Evolutionary conservation across 805 yeast species (phyloP), one percentile per base, ranked within the genome.

Genomic region (Saturnispora mendoncae): DNA sequence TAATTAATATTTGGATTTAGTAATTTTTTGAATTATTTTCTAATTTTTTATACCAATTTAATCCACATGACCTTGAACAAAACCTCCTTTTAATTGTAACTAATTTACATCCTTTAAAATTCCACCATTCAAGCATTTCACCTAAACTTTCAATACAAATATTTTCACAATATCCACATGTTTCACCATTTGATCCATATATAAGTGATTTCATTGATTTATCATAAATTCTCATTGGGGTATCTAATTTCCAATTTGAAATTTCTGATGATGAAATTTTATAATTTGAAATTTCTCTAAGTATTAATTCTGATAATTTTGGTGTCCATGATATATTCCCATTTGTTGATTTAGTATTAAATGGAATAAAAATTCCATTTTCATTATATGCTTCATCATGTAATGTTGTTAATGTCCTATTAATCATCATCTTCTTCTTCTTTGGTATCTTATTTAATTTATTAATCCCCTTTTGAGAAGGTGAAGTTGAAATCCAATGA

Each of bases 71-170:
- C 1, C 73, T 75, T 45, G 72, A 64, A 48, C 84, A 78, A 47
- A 78, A 78, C 45, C 69, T 69, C 30, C 73, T 59, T 50, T 71
- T 68, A 21, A 78, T 63, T 0, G 84, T 83, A 3, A 76, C 57
- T 27, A 64, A 54, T 28, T 58, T 63, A 42, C 76, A 70, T 29
- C 64, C 68, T 38, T 71, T 63, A 36, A 76, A 64, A 49, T 78
- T 78, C 84, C 84, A 78, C 83, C 83, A 78, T 52, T 78, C 84
- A 46, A 70, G 53, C 1, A 71, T 66, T 49, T 77, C 79, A 0
- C 82, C 83, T 12, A 68, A 65, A 2, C 80, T 73, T 42, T 76
- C 78, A 6, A 76, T 69, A 3, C 71, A 62, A n/a, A 68, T 60
- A 4, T 56, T 44, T 6, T 63, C 56, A 54, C 84, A 78, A 32